Evolutionary conservation across 2,329 filamentous ascomycete genomes (phyloP).

Genomic region (Scedosporium dehoogii): DNA sequence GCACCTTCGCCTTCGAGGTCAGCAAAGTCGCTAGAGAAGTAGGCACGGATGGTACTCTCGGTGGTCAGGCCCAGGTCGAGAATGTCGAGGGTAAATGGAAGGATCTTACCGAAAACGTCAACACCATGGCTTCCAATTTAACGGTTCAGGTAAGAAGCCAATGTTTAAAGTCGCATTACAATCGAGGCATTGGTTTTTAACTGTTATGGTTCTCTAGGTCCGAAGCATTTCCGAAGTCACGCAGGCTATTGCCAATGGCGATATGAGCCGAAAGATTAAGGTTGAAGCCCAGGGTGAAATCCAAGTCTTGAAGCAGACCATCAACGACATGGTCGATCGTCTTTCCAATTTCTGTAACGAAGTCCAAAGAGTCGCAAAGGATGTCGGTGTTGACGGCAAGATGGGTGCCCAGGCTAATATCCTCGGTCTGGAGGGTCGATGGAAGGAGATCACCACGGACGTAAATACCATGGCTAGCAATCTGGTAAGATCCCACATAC

Average conservation of each 20-base stretch:
- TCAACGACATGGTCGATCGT: conserved; percentile 97
- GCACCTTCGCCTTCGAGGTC: conserved; percentile 93
- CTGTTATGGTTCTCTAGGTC: conserved; percentile 41
- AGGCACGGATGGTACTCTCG: conserved; percentile 88
- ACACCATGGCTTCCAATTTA: conserved; percentile 62
- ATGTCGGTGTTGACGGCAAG: conserved; percentile 95
- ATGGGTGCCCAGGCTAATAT: conserved; percentile 97
- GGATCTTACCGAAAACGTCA: conserved; percentile 85
- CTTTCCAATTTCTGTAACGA: conserved; percentile 94
- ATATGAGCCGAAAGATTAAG: conserved; percentile 92
- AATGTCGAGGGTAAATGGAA: conserved; percentile 98
- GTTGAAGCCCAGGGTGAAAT: conserved; percentile 95
- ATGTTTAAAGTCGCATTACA: conserved; percentile 50
- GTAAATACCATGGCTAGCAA: conserved; percentile 85
- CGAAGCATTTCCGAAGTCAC: conserved; percentile 90
- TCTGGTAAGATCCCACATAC: conserved; percentile 31
- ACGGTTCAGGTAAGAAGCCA: conserved; percentile 45
- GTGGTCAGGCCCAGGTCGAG: conserved; percentile 86
- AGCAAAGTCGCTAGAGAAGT: conserved; percentile 93
- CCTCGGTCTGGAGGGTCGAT: conserved; percentile 81
- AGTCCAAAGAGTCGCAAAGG: conserved; percentile 88
- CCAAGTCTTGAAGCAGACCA: conserved; percentile 85
- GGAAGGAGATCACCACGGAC: conserved; percentile 97
- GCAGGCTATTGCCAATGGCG: conserved; percentile 88
- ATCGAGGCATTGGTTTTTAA: background rate